These are phyloP conservation scores for Mimosa bimucronata DNA, from an alignment of 306 rosid genomes.

Conservation along the genomic window DNA sequence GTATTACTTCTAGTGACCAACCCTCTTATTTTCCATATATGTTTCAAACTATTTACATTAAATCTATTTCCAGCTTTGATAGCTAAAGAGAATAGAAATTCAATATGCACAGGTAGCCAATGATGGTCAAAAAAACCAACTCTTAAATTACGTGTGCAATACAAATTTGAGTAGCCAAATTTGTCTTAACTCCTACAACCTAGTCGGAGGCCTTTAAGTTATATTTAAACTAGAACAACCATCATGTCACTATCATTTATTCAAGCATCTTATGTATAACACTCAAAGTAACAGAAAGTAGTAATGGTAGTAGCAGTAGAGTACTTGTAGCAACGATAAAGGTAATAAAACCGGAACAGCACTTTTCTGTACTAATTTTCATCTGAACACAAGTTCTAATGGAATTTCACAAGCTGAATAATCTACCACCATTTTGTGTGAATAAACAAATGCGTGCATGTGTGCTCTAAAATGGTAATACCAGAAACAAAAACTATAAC, in stretches of 20 bases:
- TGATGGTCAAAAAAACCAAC: background rate
- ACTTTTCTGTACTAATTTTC: background rate
- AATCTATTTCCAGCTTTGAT: slow-evolving; percentile 6
- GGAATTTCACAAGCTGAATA: slow-evolving; percentile 23
- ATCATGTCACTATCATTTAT: background rate
- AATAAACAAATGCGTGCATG: slow-evolving; percentile 7
- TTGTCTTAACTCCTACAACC: slow-evolving; percentile 6
- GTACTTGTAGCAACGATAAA: slow-evolving; percentile 11
- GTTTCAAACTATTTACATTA: background rate
- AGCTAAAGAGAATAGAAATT: background rate
- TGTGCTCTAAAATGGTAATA: slow-evolving; percentile 17
- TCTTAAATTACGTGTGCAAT: background rate
- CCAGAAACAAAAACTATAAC: slow-evolving; percentile 16
- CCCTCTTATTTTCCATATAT: background rate
- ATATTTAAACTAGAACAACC: background rate
- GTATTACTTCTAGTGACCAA: background rate
- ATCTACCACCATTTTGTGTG: slow-evolving; percentile 12
- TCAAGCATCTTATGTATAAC: slow-evolving; percentile 1
- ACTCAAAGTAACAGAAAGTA: slow-evolving; percentile 22
- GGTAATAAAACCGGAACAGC: slow-evolving; percentile 15
- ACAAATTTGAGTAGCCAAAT: background rate
- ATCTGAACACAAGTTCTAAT: background rate
- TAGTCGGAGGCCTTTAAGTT: background rate
- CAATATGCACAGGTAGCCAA: background rate
- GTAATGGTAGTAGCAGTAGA: background rate